These are phyloP conservation scores for Coemansia sp. DNA, from an alignment of 192 early-diverging fungal species.

Conservation along the genomic window DNA sequence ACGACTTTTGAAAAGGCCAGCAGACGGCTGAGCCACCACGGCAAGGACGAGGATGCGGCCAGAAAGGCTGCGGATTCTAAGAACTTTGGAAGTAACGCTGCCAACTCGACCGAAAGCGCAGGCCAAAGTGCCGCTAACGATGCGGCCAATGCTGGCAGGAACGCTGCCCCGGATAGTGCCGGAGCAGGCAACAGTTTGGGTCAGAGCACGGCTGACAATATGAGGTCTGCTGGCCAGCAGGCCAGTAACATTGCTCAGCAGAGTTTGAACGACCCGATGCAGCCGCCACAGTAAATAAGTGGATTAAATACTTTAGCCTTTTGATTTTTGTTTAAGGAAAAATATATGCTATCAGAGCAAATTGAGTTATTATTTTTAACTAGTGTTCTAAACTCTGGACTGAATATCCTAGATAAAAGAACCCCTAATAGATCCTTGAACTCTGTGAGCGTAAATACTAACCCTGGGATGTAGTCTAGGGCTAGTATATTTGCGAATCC, in stretches of 20 bases:
- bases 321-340: slow-evolving; percentile 6
- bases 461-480: no score
- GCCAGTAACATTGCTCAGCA: slow-evolving; percentile 1
- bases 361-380: no score
- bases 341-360: background rate
- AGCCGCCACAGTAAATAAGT: background rate
- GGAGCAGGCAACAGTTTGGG: background rate
- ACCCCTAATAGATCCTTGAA: no score
- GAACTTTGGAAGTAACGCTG: background rate
- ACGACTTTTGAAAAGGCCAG: slow-evolving; percentile 32
- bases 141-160: background rate
- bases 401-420: no score
- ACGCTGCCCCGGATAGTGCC: background rate
- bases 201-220: background rate
- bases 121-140: background rate
- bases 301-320: no score
- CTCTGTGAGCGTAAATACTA: no score
- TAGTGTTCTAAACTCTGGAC: no score
- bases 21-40: slow-evolving; percentile 39
- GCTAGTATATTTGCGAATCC: no score
- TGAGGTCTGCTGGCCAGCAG: background rate
- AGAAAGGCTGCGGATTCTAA: background rate
- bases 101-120: background rate
- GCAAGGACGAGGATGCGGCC: slow-evolving; percentile 9
- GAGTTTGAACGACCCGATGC: slow-evolving; percentile 7